phyloP scores from a whole-genome alignment of 2,329 filamentous ascomycete species.

The Aspergillus clavatus region DNA sequence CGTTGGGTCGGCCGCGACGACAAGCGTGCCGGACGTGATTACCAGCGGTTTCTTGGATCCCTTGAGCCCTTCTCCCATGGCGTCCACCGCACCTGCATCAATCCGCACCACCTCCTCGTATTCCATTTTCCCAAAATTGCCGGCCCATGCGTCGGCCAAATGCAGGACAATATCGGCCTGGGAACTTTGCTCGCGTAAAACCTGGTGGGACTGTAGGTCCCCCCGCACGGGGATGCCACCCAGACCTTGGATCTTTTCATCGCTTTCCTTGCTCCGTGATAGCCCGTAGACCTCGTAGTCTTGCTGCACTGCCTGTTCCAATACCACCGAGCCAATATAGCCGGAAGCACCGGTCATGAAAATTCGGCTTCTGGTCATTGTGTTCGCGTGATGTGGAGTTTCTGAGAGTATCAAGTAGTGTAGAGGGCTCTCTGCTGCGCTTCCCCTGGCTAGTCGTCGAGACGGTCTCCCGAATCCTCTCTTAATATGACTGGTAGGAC shows the following conservation, averaged over 20 bases:
- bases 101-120: conserved; percentile 21
- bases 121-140: conserved; percentile 38
- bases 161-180: conserved; percentile 38
- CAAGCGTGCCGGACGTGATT: conserved; percentile 35
- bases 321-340: conserved; percentile 40
- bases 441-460: too few species aligned
- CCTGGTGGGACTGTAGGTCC: conserved; percentile 32
- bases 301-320: conserved; percentile 34
- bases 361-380: too few species aligned
- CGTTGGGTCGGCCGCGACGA: conserved; percentile 21
- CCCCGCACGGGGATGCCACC: conserved; percentile 35
- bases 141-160: conserved; percentile 41
- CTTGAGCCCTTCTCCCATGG: conserved; percentile 31
- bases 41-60: conserved; percentile 35
- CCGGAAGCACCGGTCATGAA: conserved; percentile 45
- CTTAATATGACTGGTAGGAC: too few species aligned
- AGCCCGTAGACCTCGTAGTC: conserved; percentile 43
- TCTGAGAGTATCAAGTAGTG: too few species aligned
- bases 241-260: conserved; percentile 23
- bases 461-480: too few species aligned
- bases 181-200: conserved; percentile 30
- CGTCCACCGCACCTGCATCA: conserved; percentile 35
- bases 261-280: conserved; percentile 32
- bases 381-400: too few species aligned
- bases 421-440: too few species aligned